Evolutionary conservation across 805 yeast species (phyloP), one percentile per base, ranked within the genome.

Genomic region (Zygosaccharomyces siamensis): DNA sequence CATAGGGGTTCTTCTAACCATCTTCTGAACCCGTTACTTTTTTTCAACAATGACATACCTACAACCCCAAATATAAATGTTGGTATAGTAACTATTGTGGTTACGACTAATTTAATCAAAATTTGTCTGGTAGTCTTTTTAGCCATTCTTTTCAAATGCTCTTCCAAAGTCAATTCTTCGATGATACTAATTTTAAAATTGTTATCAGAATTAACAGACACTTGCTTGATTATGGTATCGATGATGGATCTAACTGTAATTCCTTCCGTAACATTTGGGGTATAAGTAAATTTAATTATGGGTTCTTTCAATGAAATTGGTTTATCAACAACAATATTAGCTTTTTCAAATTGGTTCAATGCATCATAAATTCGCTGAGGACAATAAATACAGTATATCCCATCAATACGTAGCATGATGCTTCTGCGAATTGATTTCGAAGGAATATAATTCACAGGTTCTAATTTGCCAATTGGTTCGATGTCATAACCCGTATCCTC

Each of bases 401-500:
- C 60, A 33, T 56, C 56, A 35, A 58, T 47, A 12, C 44, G 72
- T 47, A 86, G 67, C 50, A 77, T 77, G 39, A 84, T 76, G 0
- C 81, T 72, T 54, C 92, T 72, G 3, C 84, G 71, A 39, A 67
- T 71, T 37, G 71, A 72, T 51, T 75, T 73, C 2, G 73, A 69
- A n/a, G 76, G 71, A 1, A 77, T 72, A 50, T 74, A 76, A 53
- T 73, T 73, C 32, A 76, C 71, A 42, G n/a, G 14, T 28, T 72
- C 73, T 28, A 70, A 71, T 5, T 70, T 65, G 5, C 68, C 67
- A n/a, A 79, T 56, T 8, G 78, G 55, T 21, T 75, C 76, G 54
- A 76, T 81, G 11, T 79, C 86, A 64, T 78, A 86, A 3, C 93
- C 92, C 45, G 79, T 68, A 58, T 83, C 86, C 53, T 82, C 87